phyloP scores from a whole-genome alignment of 805 yeast genomes.

The Candida maesae region DNA sequence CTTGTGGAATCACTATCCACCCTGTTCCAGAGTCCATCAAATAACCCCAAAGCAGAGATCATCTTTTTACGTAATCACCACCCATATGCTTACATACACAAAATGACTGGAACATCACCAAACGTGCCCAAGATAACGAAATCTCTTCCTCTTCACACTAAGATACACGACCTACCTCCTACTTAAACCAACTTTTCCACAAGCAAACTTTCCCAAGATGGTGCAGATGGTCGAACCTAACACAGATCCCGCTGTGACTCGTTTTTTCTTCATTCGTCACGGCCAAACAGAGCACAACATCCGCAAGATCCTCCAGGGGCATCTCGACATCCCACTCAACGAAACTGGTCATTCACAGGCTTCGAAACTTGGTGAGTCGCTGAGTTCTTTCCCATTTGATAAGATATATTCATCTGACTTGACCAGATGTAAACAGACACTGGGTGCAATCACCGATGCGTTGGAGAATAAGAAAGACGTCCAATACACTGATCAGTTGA shows the following conservation, averaged over 20 bases:
- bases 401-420: conserved; percentile 38
- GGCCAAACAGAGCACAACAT: conserved; percentile 80
- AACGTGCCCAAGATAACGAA: too few relatives aligned
- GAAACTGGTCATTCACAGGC: conserved; percentile 62
- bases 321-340: conserved; percentile 61
- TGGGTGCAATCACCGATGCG: conserved; percentile 36
- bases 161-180: too few relatives aligned
- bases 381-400: conserved; percentile 31
- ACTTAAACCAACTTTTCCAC: neutral
- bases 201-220: too few relatives aligned
- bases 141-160: too few relatives aligned
- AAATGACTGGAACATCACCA: too few relatives aligned
- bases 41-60: conserved; percentile 1
- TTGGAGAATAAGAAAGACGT: conserved; percentile 23
- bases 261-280: conserved; percentile 69
- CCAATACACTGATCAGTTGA: conserved; percentile 37
- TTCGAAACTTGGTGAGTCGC: conserved; percentile 42
- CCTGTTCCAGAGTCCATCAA: too few relatives aligned
- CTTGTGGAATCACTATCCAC: too few relatives aligned
- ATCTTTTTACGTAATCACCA: neutral
- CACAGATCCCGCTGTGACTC: conserved; percentile 25
- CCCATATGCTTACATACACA: too few relatives aligned
- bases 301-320: conserved; percentile 74
- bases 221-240: conserved; percentile 14
- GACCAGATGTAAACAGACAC: conserved; percentile 58